Base-by-base conservation (phyloP, 306 rosid genomes). In the Cicer pinnatifidum region DNA sequence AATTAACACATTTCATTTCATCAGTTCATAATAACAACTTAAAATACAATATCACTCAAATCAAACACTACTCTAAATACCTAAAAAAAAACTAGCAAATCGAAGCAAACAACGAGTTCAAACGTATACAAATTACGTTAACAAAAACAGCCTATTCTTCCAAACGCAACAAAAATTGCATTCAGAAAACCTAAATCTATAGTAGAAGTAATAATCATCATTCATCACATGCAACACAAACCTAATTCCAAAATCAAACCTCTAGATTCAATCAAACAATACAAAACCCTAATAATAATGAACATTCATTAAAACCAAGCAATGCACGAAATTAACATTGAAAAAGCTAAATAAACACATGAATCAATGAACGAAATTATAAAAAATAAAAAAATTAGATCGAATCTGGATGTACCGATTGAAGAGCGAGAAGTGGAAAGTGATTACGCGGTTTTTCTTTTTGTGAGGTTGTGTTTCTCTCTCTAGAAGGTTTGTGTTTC, bases 201-300 rank as follows among this genome's bases (percentile, higher is more conserved):
- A 39, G 7, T 33, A 0, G 8, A 47, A 61, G 8, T 13, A 16
- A 20, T n/a, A 40, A 20, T 11, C 41, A 58, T 6, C 64, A 23
- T 79, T 11, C 41, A 28, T 6, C 64, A 23, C 80, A 80, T 46
- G 86, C 87, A 78, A 20, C 60, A 77, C 43, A 68, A 75, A 52
- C 41, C 67, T 11, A 44, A 39, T 6, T 46, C 40, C 1, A 48
- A 38, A 39, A 57, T 9, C 61, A 8, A 76, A 77, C 33, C 82
- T 78, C 76, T 75, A 86, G 72, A 48, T 72, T 57, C 40, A 58
- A 58, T 50, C 47, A 58, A 75, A 68, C 33, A 15, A 43, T 20
- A 8, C 37, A 59, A 17, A 64, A 64, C 54, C 64, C 70, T 44
- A 69, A 6, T 2, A 46, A 8, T 53, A 17, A 28, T 12, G 6